phyloP scores from a whole-genome alignment of 2,329 filamentous ascomycete species.

The Diplodia seriata region DNA sequence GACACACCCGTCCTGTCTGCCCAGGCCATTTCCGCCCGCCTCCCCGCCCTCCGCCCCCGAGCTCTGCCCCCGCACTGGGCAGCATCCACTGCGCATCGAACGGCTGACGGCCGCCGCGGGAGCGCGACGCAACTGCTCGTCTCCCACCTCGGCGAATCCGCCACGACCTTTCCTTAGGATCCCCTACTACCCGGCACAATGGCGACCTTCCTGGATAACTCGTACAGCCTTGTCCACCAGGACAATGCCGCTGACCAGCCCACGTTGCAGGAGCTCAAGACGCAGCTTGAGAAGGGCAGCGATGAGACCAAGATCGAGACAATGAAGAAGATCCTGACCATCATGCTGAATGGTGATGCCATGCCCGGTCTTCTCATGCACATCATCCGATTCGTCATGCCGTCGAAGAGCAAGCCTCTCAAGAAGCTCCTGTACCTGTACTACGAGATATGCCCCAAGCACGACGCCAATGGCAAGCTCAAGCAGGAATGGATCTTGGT shows the following conservation, averaged over 20 bases:
- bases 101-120: slow-evolving; percentile 43
- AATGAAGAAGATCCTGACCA: slow-evolving; percentile 84
- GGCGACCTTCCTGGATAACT: slow-evolving; percentile 91
- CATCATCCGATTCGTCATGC: slow-evolving; percentile 99
- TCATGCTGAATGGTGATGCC: slow-evolving; percentile 98
- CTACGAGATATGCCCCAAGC: slow-evolving; percentile 98
- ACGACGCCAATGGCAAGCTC: slow-evolving; percentile 88
- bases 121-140: slow-evolving; percentile 39
- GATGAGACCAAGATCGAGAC: slow-evolving; percentile 94
- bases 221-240: slow-evolving; percentile 96
- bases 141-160: slow-evolving; percentile 1
- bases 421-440: slow-evolving; percentile 99
- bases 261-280: slow-evolving; percentile 87
- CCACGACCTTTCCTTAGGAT: background rate
- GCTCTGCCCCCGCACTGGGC: slow-evolving; percentile 30
- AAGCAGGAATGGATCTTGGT: slow-evolving; percentile 99
- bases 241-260: slow-evolving; percentile 96
- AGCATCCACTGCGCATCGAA: slow-evolving; percentile 33
- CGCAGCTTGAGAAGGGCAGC: slow-evolving; percentile 89
- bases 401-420: slow-evolving; percentile 91
- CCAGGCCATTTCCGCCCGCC: slow-evolving; percentile 1
- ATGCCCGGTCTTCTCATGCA: slow-evolving; percentile 98
- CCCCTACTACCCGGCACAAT: slow-evolving; percentile 62
- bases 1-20: slow-evolving; percentile 1
- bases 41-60: slow-evolving; percentile 18